These are phyloP conservation scores for Alternaria viburni DNA, from an alignment of 2,329 filamentous ascomycete species.

Conservation along the genomic window DNA sequence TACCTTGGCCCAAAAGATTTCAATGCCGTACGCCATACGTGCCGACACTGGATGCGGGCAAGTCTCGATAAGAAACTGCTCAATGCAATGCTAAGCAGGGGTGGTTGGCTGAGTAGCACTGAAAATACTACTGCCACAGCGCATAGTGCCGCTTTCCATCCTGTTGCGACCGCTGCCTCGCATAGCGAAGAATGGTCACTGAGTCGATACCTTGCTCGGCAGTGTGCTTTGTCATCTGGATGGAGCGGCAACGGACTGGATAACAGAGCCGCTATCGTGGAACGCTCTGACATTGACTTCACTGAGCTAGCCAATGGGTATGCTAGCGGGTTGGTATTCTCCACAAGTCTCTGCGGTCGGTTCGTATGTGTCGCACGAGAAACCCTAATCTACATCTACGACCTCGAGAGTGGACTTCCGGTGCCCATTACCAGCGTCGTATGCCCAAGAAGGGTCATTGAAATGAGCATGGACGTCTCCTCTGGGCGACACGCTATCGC, in stretches of 20 bases:
- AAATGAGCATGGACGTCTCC: conserved; percentile 68
- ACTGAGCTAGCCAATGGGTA: conserved; percentile 38
- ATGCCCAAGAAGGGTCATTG: conserved; percentile 64
- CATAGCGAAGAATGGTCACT: conserved; percentile 47
- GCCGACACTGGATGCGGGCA: conserved; percentile 64
- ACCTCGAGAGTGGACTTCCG: conserved; percentile 49
- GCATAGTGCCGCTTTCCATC: not conserved
- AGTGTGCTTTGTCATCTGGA: conserved; percentile 54
- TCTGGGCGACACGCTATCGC: conserved; percentile 62
- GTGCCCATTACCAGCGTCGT: conserved; percentile 60
- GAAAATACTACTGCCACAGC: not conserved
- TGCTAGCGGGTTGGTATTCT: conserved; percentile 52
- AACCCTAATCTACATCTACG: conserved; percentile 64
- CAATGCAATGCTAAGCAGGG: conserved; percentile 60
- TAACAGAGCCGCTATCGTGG: conserved; percentile 14
- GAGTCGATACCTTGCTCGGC: conserved; percentile 57
- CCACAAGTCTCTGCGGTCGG: conserved; percentile 63
- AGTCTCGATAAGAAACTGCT: conserved; percentile 62
- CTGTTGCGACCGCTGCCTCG: not conserved
- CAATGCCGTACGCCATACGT: conserved; percentile 66
- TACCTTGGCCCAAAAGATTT: conserved; percentile 59
- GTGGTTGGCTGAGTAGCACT: conserved; percentile 54
- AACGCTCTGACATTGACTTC: conserved; percentile 43
- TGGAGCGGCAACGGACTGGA: conserved; percentile 50
- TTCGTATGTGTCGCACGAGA: conserved; percentile 64